Evolutionary conservation across 306 rosid genomes (phyloP).

Genomic region (Ceratonia siliqua): DNA sequence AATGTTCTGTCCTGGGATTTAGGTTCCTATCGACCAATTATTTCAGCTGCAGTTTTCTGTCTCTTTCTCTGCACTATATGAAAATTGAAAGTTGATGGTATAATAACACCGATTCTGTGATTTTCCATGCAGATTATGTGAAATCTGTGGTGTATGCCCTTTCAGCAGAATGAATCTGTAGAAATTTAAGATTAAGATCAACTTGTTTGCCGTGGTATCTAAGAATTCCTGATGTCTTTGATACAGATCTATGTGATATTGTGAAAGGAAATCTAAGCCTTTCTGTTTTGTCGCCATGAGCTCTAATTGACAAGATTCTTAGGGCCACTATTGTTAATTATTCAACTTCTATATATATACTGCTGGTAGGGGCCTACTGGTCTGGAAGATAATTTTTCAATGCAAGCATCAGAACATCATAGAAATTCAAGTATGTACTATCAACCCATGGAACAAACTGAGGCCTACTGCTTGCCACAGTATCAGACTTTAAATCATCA

Average conservation of each 20-base stretch:
- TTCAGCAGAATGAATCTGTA: constrained; percentile 8
- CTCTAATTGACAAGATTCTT: constrained; percentile 18
- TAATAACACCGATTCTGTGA: constrained; percentile 28
- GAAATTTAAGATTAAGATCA: not conserved
- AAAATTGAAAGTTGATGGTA: constrained; percentile 8
- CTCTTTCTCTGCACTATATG: constrained; percentile 22
- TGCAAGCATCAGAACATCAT: constrained; percentile 80
- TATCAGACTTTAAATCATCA: constrained; percentile 53
- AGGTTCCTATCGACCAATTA: not conserved
- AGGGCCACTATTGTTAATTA: constrained; percentile 1
- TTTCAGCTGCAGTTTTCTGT: constrained; percentile 12
- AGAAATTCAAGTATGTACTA: constrained; percentile 65
- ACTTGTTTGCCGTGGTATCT: not conserved
- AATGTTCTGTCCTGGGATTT: constrained; percentile 2
- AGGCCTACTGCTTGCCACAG: constrained; percentile 63
- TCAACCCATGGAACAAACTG: constrained; percentile 68
- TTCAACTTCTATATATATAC: not conserved
- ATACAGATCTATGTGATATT: constrained; percentile 11
- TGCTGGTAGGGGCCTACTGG: constrained; percentile 17
- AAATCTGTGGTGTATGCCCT: constrained; percentile 22
- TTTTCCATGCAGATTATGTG: constrained; percentile 41
- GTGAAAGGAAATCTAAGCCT: constrained; percentile 21
- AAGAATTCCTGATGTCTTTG: constrained; percentile 5
- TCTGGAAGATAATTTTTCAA: constrained; percentile 43
- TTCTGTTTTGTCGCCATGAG: constrained; percentile 14